Base-by-base conservation (phyloP, 495 filamentous ascomycete genomes). In the Penicillium riverlandense region DNA sequence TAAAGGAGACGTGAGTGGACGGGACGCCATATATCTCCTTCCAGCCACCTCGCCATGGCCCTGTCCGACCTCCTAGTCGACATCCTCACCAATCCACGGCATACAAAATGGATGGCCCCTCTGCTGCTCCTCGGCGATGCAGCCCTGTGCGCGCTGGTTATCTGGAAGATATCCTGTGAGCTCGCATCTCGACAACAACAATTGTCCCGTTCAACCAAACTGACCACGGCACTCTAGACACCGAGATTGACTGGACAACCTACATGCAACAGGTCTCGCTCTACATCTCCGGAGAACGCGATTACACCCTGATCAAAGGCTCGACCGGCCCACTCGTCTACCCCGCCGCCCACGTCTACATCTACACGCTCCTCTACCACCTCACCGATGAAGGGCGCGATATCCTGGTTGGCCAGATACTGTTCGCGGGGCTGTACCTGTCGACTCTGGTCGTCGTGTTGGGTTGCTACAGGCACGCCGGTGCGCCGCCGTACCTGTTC, bases 241-340 rank as follows among this genome's bases (percentile, higher is more conserved):
- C 92, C 35, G 92, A 98, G 61, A 98, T 98, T 57, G 92, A 98
- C 66, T 98, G 92, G 92, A 76, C 72, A 41, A 88, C 91, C 2
- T 98, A 98, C 63, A 97, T 97, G 90, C 76, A 96, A 53, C 92
- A 98, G 53, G 69, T 96, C 41, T 63, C 77, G 22, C 84, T 90
- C 30, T 92, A 85, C 54, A 58, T 88, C 27, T 69, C 76, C 7
- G 92, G 92, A 37, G 91, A 96, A 70, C 80, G 85, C 57, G 85
- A 97, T 62, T 98, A 98, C 59, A 77, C 79, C 30, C 66, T 77
- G 9, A 88, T 98, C 61, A 79, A 84, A 62, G 92, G 92, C 45
- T 84, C 82, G 38, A 98, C 92, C 0, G 92, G 92, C 6, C 90
- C 90, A 10, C 75, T 96, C 42, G 91, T 96, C 43, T 98, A 97